Percentiles rank a stretch among this genome's conserved stretches.
These are phyloP conservation scores for Mrakia frigida DNA, from an alignment of 768 basidiomycete genomes.

Conservation along the genomic window DNA sequence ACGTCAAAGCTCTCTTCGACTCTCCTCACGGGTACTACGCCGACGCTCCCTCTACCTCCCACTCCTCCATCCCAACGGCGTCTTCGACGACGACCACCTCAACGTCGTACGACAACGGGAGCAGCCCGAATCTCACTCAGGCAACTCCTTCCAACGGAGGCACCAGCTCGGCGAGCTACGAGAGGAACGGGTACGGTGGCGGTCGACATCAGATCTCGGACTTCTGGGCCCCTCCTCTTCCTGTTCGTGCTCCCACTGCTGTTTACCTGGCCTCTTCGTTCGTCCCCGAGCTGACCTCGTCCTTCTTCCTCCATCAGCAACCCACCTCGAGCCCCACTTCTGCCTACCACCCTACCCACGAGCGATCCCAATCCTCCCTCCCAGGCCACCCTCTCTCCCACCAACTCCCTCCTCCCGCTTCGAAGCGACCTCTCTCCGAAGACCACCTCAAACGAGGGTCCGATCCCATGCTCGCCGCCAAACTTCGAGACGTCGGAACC, in stretches of 20 bases:
- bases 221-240: constrained; percentile 17
- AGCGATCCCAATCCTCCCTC: constrained; percentile 6
- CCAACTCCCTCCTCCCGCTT: constrained; percentile 49
- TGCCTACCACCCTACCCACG: constrained; percentile 40
- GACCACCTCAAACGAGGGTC: constrained; percentile 75
- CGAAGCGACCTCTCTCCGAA: constrained; percentile 62
- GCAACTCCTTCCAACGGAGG: neutral
- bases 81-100: neutral
- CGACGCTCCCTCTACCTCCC: neutral
- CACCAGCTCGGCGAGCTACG: neutral
- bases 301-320: neutral
- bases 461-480: constrained; percentile 75
- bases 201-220: constrained; percentile 10
- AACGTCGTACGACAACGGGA: neutral
- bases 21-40: constrained; percentile 66
- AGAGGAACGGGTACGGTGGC: neutral
- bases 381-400: constrained; percentile 33
- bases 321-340: neutral
- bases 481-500: constrained; percentile 61
- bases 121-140: neutral
- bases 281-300: neutral
- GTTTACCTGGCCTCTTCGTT: neutral
- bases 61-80: constrained; percentile 51
- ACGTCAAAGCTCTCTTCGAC: constrained; percentile 87
- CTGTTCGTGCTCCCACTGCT: neutral